Evolutionary conservation across 805 yeast species (phyloP), one percentile per base, ranked within the genome.

Genomic region (Kodamaea fukazawae): DNA sequence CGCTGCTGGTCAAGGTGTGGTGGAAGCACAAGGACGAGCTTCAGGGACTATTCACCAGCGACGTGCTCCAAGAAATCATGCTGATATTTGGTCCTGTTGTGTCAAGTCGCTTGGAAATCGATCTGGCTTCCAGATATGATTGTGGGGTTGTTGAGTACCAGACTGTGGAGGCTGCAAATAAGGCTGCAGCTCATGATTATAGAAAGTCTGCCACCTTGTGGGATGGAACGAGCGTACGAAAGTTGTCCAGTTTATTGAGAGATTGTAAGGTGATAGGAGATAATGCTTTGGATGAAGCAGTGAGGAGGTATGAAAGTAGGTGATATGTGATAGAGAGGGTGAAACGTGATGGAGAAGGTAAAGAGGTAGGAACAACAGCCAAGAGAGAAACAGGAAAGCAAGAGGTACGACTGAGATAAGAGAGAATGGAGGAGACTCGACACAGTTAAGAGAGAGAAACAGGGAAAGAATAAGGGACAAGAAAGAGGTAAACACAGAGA

Each of bases 1-100:
- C 40, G 27, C 29, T 32, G 36, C 15, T 18, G 10, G 65, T 68
- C 16, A 43, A 54, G 17, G 58, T 76, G 17, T 66, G 60, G 46
- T 76, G 81, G 79, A 75, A 74, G 47, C 59, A 62, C 33, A 63
- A 63, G 41, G 61, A 60, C 4, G 68, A 65, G 32, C 32, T 71
- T 4, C 48, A 51, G 11, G 66, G 51, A 1, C 42, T 56, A 14
- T 53, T 73, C 14, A 59, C 57, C 15, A 47, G 44, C 1, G 69
- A 60, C 1, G 53, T 66, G 2, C 51, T 76, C 14, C 16, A 29
- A 15, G 53, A 60, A 33, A 55, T 76, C 18, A 71, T 76, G 78
- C 48, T 49, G 13, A 67, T 67, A 2, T 76, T 76, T 54, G 82
- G 81, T 1, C 46, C 58, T 0, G 51, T 75, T 2, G 41, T 27